Base-by-base conservation (phyloP, 2,329 filamentous ascomycete species). In the Fusarium concolor region DNA sequence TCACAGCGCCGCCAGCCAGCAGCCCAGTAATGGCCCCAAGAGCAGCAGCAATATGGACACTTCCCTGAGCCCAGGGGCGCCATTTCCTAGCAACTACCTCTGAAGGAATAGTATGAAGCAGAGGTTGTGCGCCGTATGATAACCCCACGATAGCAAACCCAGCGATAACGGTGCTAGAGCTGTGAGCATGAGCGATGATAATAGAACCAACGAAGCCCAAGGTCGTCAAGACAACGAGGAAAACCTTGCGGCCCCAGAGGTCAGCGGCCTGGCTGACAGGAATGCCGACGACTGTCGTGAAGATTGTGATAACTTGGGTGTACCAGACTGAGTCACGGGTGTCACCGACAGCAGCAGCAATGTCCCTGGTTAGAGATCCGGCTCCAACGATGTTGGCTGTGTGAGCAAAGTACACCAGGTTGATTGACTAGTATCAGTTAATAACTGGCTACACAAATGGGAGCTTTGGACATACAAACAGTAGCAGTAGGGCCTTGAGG, bases 81-180 rank as follows among this genome's bases (percentile, higher is more conserved):
- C 56, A 56, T 9, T 58, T 58, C 2, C 56, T 28, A 4, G 56
- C 50, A 8, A 58, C 6, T 3, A 56, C 50, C 26, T 58, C 56
- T 0, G 55, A 58, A 1, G 20, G 17, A 18, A 58, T 33, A 0
- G 55, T 33, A 4, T 38, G 50, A 1, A 58, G 39, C 3, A 58
- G 24, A 0, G 39, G 33, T 4, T 56, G 55, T 3, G 39, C 31
- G 5, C 39, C 55, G 6, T 39, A 31, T 8, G 39, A 56, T 4
- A 58, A 18, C 14, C 50, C 50, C 0, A 14, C 31, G 2, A 56
- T 5, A 5, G 24, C 33, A 6, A 58, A 58, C 1, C 55, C 55
- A 7, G 26, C 12, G 14, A 58, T 55, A 3, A 3, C 17, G 0
- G 15, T 33, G 0, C 17, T 2, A 4, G 31, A 37, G 6, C 17